A percentile compares a stretch with the other conserved stretches of the same genome.
phyloP scores from a whole-genome alignment of 345 rosid species.

The Camelina laxa region DNA sequence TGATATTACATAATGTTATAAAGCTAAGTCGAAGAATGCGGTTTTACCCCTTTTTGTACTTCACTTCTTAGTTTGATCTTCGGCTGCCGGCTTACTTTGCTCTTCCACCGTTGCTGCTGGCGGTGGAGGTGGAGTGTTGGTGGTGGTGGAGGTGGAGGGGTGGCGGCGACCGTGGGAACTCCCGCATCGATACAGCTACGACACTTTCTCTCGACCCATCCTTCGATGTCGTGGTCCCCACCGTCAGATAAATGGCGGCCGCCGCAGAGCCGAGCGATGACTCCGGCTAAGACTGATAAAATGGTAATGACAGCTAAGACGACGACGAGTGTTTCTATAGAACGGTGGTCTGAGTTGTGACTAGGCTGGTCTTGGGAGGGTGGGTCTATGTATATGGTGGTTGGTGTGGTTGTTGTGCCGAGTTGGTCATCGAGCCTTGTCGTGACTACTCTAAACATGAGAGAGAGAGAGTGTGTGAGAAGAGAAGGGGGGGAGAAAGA shows the following conservation, averaged over 20 bases:
- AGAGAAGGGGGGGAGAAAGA: not conserved
- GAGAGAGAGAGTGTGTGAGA: not conserved
- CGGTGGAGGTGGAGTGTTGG: conserved; percentile 31
- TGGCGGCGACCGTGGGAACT: conserved; percentile 47
- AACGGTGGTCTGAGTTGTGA: conserved; percentile 49
- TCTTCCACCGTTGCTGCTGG: conserved; percentile 31
- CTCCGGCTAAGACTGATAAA: conserved; percentile 69
- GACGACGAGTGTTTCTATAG: conserved; percentile 77
- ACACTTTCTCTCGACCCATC: conserved; percentile 87
- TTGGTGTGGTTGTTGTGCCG: conserved; percentile 43
- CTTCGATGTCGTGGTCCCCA: conserved; percentile 83
- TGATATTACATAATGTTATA: conserved; percentile 32
- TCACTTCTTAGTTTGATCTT: conserved; percentile 39
- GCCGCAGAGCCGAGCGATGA: conserved; percentile 74
- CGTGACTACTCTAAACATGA: conserved; percentile 37
- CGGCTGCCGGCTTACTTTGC: conserved; percentile 55
- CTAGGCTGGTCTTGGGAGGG: conserved; percentile 37
- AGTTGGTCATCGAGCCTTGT: conserved; percentile 39
- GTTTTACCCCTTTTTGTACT: conserved; percentile 27
- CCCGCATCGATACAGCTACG: conserved; percentile 89
- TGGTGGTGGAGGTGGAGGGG: conserved; percentile 46
- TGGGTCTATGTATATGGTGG: conserved; percentile 46
- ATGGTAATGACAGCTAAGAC: conserved; percentile 87
- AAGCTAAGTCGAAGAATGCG: conserved; percentile 11
- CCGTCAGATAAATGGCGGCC: conserved; percentile 68